Base-by-base conservation (phyloP, 116 monocot species). In the Trichopus zeylanicus region DNA sequence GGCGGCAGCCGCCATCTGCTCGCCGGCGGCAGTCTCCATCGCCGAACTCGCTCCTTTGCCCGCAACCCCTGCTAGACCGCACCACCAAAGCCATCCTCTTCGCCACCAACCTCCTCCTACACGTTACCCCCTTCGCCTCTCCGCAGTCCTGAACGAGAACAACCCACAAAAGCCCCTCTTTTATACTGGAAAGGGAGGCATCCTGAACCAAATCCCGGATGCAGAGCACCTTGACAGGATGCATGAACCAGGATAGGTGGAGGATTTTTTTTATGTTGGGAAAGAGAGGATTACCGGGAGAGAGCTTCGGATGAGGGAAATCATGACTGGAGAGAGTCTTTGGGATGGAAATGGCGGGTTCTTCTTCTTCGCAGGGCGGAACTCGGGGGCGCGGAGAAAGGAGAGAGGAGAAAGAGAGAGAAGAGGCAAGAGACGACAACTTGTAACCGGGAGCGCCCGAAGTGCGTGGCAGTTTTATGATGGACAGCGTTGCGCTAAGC, bases 1-100 rank as follows among this genome's bases (percentile, higher is more conserved):
- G 7, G 52, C 24, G 61, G 35, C 55, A 51, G 53, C 64, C 48
- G 46, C 59, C 42, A 38, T 65, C 46, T 60, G 55, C 49, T 42
- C 42, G n/a, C n/a, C n/a, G 12, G 8, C 22, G 21, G 24, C 49
- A 49, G 8, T 49, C 49, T 49, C 49, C 49, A 49, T 24, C 49
- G 23, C 49, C 49, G 22, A 21, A 9, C 49, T 24, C 49, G 21
- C 49, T 49, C 23, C 34, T 10, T 35, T 24, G 9, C 49, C 22
- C 49, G 22, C 49, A 49, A 20, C 49, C n/a, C 23, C 49, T 22
- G 8, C 49, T 49, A 6, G 21, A 49, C 49, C 49, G 19, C 49
- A 49, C 49, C 49, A 49, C 49, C 49, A 49, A 42, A 13, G 4
- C 49, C 8, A 9, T 1, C 21, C 49, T 49, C 22, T 5, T 21